These are phyloP conservation scores for Chrysochromulina parva DNA, from an alignment of 78 protist species.

Conservation along the genomic window DNA sequence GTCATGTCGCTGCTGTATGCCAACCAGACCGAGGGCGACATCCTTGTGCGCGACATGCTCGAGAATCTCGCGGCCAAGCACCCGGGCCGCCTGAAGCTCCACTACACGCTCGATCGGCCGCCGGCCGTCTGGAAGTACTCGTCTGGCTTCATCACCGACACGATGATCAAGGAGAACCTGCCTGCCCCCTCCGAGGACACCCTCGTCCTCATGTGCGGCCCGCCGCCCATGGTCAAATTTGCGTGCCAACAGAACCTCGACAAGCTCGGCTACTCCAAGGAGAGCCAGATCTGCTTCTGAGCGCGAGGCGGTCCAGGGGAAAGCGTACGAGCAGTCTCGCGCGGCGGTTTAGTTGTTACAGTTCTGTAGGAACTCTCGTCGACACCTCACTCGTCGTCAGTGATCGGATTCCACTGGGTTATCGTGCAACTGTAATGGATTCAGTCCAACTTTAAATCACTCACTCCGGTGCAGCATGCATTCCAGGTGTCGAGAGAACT, in stretches of 20 bases:
- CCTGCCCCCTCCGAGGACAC: neutral
- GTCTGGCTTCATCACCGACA: conserved; percentile 34
- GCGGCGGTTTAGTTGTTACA: no score
- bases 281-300: neutral
- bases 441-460: no score
- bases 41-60: conserved; percentile 56
- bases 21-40: conserved; percentile 66
- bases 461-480: no score
- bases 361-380: no score
- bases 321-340: no score
- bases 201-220: conserved; percentile 40
- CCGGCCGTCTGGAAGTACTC: neutral
- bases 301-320: no score
- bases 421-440: no score
- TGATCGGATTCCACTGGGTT: no score
- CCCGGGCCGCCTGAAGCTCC: conserved; percentile 16
- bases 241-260: conserved; percentile 1
- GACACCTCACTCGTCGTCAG: no score
- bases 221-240: conserved; percentile 48
- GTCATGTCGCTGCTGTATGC: conserved; percentile 57
- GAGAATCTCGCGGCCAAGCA: conserved; percentile 12
- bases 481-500: no score
- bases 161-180: conserved; percentile 26
- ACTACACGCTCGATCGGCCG: neutral
- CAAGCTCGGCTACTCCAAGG: conserved; percentile 4